A percentile compares a stretch with the other conserved stretches of the same genome.
Evolutionary conservation across 2,329 filamentous ascomycete species (phyloP).

Genomic region (Neofusicoccum laricinum): DNA sequence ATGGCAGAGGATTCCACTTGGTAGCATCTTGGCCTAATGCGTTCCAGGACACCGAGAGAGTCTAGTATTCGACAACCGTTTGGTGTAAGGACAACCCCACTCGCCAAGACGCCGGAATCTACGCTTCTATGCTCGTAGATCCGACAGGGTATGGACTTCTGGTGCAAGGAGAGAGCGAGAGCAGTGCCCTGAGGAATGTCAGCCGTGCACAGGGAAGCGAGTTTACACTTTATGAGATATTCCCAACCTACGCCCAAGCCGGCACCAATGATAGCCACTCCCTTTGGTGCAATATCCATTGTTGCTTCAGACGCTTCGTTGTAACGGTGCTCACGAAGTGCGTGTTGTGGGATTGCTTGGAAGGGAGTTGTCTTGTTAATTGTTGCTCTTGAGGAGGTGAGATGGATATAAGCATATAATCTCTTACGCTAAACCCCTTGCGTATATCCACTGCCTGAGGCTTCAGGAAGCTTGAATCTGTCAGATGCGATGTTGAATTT

Average conservation of each 20-base stretch:
- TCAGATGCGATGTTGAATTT: too few relatives aligned
- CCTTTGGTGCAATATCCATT: background rate
- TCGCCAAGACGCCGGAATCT: background rate
- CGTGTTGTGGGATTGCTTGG: too few relatives aligned
- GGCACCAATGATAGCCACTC: background rate
- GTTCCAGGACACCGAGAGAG: background rate
- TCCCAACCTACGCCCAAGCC: background rate
- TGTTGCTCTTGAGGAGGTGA: too few relatives aligned
- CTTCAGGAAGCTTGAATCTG: too few relatives aligned
- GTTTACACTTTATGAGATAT: too few relatives aligned
- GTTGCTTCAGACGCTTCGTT: too few relatives aligned
- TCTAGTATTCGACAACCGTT: background rate
- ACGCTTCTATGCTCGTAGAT: background rate
- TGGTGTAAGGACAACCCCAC: background rate
- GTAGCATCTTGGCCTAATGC: background rate
- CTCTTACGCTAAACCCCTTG: too few relatives aligned
- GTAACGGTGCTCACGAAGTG: too few relatives aligned
- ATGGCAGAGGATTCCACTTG: background rate
- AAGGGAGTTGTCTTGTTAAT: too few relatives aligned
- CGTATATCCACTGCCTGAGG: too few relatives aligned
- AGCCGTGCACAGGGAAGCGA: too few relatives aligned
- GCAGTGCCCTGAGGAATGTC: background rate
- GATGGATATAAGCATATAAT: too few relatives aligned
- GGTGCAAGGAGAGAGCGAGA: background rate
- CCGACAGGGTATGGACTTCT: background rate